Base-by-base conservation (phyloP, 495 filamentous ascomycete species). In the Podospora tetraspora region DNA sequence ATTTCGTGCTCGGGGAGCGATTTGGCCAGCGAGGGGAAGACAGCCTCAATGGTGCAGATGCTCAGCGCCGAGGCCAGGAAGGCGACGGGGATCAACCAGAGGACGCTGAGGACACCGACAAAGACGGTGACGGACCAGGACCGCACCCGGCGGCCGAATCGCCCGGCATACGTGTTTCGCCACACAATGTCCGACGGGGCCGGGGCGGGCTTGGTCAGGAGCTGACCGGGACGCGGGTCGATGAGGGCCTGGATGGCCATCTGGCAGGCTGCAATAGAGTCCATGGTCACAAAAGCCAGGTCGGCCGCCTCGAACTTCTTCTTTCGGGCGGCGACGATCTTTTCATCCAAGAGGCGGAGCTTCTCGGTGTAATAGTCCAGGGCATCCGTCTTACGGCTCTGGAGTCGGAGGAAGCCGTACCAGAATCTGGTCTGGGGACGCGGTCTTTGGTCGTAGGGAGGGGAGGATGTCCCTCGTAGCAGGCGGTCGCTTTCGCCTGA, bases 201-300 rank as follows among this genome's bases (percentile, higher is more conserved):
- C 0, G 95, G 95, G 1, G 94, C 92, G 64, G 91, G 87, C 32
- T 92, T 91, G 13, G 93, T 93, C 22, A 94, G 80, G n/a, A 98
- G 81, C 62, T 89, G 89, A 73, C 91, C 89, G 12, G 96, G 96
- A 24, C 89, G 88, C 1, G 95, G 92, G 73, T 97, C 94, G 29
- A 99, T 85, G 5, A 93, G 88, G 0, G 96, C 92, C 77, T 99
- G 95, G 57, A 96, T 89, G 19, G 93, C 92, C 91, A 97, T 96
- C 81, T 99, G 95, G 69, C 83, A 85, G 24, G 93, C 88, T n/a
- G 92, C 90, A 68, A 94, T 92, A 21, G 93, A 96, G 77, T 97
- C 90, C 91, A 99, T 93, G 1, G 96, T 97, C 34, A 99, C 92
- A 76, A 98, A 98, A 8, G 96, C 96, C 37, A 96, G 82, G 57